Evolutionary conservation across 495 filamentous ascomycete species (phyloP), one percentile per base, ranked within the genome.

Genomic region (Aspergillus egyptiacus): DNA sequence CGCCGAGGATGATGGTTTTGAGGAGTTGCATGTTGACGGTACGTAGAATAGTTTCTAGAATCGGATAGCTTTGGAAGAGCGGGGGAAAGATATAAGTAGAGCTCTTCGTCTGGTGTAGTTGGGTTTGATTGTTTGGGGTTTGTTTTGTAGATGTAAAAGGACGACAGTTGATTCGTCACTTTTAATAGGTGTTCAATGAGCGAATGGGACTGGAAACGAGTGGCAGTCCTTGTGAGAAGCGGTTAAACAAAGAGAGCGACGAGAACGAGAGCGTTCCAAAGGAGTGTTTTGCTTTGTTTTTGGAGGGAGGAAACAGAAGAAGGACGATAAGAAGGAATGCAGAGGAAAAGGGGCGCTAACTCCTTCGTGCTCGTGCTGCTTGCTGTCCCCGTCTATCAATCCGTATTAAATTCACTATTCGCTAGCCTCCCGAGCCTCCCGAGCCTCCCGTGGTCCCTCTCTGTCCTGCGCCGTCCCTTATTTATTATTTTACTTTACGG

Each of bases 181-280:
- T 20, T 15, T 15, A 15, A 18, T 19, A 17, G 7, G n/a, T 22
- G 32, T 23, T 23, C 17, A 71, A 64, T 58, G 66, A 71, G 55
- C 55, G 68, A 62, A 65, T 68, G 56, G 59, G 62, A 59, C 63
- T 65, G 62, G 52, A 59, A 71, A 69, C 50, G 65, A 71, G 57
- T 57, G 63, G 66, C 64, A 65, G 66, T 62, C 59, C 65, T 63
- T 62, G 61, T 67, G 37, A 38, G 49, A 51, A 54, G 57, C 49
- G 64, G 55, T n/a, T n/a, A n/a, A 43, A 51, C 45, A 46, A 40
- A 33, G 37, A 47, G 43, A 45, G 33, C 33, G 20, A 41, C 37
- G 33, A 33, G 6, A 50, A 45, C 31, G 35, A 48, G 24, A 18
- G 24, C 20, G n/a, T n/a, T n/a, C n/a, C 14, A 18, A 19, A 39